Base-by-base conservation (phyloP, 106 monocot genomes). In the Acanthochlamys bracteata region DNA sequence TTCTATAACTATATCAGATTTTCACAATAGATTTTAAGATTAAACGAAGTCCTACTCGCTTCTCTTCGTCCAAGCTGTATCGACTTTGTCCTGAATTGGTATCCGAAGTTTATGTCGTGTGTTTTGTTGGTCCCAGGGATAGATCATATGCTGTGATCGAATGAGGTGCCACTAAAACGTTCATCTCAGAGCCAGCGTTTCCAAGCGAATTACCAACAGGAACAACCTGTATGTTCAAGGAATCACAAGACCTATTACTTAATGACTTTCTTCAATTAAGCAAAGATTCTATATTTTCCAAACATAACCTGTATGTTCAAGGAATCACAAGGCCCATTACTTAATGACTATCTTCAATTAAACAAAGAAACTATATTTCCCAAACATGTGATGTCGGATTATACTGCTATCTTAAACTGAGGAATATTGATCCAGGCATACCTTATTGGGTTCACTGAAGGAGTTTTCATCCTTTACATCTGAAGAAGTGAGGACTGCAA, bases 401-500 rank as follows among this genome's bases (percentile, higher is more conserved):
- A 24, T 15, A 22, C 17, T 41, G 23, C 16, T 24, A 25, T 59
- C n/a, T 39, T 19, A 55, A 62, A 24, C 19, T 19, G 26, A 62
- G 41, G 40, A 3, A 57, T 22, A 20, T 57, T 57, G 19, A 4
- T 24, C 1, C 1, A 33, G 33, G 19, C 20, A 39, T 69, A 93
- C 87, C 96, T 91, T 96, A 11, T 80, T 71, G 64, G 96, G 91
- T 53, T 59, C 55, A 22, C 53, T 53, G 63, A 96, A 96, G 23
- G 96, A 88, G 66, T 96, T 96, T 64, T 88, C 96, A 77, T 90
- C 96, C 74, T 53, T 79, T 60, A 80, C 45, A 55, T 71, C 59
- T 39, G 57, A 58, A 10, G 89, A 90, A 10, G 80, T 91, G 15
- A 96, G 83, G 4, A 79, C 46, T 8, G 83, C 88, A 46, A 70